phyloP scores from a whole-genome alignment of 257 asterid genomes.

The Echium plantagineum region DNA sequence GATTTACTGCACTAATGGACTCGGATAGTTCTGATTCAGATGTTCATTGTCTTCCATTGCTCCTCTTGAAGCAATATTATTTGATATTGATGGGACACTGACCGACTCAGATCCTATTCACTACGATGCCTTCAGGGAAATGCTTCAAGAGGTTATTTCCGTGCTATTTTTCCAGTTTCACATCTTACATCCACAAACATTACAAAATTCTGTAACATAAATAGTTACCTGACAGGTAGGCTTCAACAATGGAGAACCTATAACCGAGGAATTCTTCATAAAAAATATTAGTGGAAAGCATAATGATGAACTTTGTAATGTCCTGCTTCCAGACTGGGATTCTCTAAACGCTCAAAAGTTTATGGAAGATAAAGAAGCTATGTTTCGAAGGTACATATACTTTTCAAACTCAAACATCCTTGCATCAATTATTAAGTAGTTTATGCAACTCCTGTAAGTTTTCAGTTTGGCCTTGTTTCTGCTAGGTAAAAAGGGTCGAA shows the following conservation, averaged over 20 bases:
- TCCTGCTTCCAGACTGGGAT: conserved; percentile 75
- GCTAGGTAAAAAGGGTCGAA: neutral
- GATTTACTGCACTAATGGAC: neutral
- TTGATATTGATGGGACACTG: conserved; percentile 80
- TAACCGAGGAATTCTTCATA: conserved; percentile 57
- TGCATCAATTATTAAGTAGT: neutral
- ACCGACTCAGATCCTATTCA: conserved; percentile 81
- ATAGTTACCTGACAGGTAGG: conserved; percentile 59
- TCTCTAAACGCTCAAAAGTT: conserved; percentile 38
- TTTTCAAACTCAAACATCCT: neutral
- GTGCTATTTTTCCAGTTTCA: neutral
- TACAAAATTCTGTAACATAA: neutral
- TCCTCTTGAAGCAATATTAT: conserved; percentile 64
- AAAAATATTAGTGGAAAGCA: conserved; percentile 61
- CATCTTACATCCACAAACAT: neutral
- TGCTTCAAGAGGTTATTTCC: conserved; percentile 69
- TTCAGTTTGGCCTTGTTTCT: neutral
- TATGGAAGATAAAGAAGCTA: conserved; percentile 59
- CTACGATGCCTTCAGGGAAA: conserved; percentile 63
- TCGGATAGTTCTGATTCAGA: conserved; percentile 13
- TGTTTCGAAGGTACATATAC: conserved; percentile 54
- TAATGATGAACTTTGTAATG: conserved; percentile 52
- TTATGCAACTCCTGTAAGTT: neutral
- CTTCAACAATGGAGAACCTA: conserved; percentile 64
- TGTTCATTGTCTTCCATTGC: conserved; percentile 45